Evolutionary conservation across 805 yeast species (phyloP).

Genomic region (Metschnikowia noctiluminum): DNA sequence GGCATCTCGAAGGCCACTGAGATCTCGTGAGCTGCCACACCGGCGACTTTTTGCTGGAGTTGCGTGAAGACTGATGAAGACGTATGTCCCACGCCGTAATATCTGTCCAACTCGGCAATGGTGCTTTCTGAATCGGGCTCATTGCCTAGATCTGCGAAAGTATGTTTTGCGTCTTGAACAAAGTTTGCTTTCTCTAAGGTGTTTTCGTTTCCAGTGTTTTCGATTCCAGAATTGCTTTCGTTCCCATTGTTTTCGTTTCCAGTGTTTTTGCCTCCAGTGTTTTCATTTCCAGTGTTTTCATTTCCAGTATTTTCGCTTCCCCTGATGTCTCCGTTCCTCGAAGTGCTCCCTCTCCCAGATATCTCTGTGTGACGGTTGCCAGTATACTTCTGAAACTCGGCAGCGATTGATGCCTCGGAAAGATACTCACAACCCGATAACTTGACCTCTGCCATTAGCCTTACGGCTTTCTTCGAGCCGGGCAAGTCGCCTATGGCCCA

Average conservation of each 20-base stretch:
- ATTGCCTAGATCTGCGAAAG: not conserved
- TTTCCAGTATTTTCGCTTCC: too few relatives aligned
- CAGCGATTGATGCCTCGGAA: not conserved
- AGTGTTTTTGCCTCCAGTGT: too few relatives aligned
- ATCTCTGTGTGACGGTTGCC: too few relatives aligned
- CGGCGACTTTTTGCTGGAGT: constrained; percentile 15
- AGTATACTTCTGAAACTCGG: not conserved
- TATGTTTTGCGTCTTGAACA: too few relatives aligned
- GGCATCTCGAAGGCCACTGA: constrained; percentile 33
- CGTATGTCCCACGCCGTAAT: constrained; percentile 37
- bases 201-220: too few relatives aligned
- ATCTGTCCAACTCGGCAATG: constrained; percentile 21
- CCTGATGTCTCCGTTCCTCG: too few relatives aligned
- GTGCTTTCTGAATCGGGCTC: constrained; percentile 5
- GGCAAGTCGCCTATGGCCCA: constrained; percentile 71
- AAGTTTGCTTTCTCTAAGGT: too few relatives aligned
- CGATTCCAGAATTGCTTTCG: too few relatives aligned
- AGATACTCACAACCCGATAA: constrained; percentile 4
- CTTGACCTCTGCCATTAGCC: constrained; percentile 54
- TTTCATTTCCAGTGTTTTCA: too few relatives aligned
- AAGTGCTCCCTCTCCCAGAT: too few relatives aligned
- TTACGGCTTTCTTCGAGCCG: constrained; percentile 49
- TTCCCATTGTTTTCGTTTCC: too few relatives aligned
- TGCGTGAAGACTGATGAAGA: constrained; percentile 24
- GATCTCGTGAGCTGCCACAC: constrained; percentile 15